A percentile compares a stretch with the other conserved stretches of the same genome.
Evolutionary conservation across 768 basidiomycete genomes (phyloP).

Genomic region (Mycena alexandri): DNA sequence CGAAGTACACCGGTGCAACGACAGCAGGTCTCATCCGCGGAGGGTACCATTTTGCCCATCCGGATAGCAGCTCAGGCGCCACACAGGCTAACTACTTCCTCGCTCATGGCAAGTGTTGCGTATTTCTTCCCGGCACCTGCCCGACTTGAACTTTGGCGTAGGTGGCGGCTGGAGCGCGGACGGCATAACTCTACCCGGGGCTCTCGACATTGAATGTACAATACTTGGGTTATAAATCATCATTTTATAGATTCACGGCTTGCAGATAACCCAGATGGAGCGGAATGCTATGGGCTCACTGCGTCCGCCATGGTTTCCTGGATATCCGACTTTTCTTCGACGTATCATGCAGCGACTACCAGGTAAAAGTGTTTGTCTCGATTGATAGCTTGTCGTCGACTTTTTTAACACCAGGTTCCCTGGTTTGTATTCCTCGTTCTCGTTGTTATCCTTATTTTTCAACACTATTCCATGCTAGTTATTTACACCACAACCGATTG

Average conservation of each 20-base stretch:
- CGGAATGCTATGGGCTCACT: slow-evolving; percentile 67
- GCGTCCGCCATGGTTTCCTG: slow-evolving; percentile 71
- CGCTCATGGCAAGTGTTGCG: slow-evolving; percentile 54
- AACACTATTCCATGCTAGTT: slow-evolving; percentile 45
- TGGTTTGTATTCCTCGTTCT: slow-evolving; percentile 42
- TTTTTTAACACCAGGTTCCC: slow-evolving; percentile 51
- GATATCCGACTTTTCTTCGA: slow-evolving; percentile 72
- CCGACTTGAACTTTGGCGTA: background rate
- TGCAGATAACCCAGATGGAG: slow-evolving; percentile 65
- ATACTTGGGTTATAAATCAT: too few species aligned
- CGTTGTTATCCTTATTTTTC: background rate
- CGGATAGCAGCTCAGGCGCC: slow-evolving; percentile 65
- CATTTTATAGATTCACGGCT: background rate
- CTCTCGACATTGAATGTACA: slow-evolving; percentile 72
- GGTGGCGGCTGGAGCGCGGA: slow-evolving; percentile 67
- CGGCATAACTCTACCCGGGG: slow-evolving; percentile 73
- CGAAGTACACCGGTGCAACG: slow-evolving; percentile 69
- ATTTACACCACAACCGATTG: slow-evolving; percentile 76
- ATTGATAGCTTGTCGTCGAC: background rate
- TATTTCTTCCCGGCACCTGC: too few species aligned
- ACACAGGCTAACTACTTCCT: slow-evolving; percentile 72
- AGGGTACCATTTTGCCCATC: slow-evolving; percentile 71
- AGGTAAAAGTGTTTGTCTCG: slow-evolving; percentile 42
- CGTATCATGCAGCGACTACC: slow-evolving; percentile 62
- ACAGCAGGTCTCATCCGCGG: slow-evolving; percentile 70